Evolutionary conservation across 805 yeast species (phyloP).

Genomic region (Wickerhamomyces canadensis): DNA sequence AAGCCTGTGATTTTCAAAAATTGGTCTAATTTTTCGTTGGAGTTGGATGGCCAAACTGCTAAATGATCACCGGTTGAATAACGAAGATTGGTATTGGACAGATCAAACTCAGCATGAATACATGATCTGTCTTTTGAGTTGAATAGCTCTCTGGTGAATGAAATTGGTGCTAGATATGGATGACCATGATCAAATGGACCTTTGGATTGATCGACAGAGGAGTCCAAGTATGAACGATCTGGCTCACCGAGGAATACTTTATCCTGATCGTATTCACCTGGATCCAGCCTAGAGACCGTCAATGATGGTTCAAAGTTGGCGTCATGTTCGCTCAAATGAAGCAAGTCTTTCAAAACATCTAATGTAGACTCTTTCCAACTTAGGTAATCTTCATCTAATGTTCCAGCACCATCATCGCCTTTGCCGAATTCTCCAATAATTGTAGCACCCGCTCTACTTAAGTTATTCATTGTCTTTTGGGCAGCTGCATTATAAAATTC

Average conservation of each 20-base stretch:
- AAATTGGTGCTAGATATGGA: slow-evolving; percentile 75
- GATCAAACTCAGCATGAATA: slow-evolving; percentile 85
- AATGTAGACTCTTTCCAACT: slow-evolving; percentile 85
- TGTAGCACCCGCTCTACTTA: slow-evolving; percentile 62
- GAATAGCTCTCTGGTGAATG: slow-evolving; percentile 64
- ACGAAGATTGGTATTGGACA: slow-evolving; percentile 65
- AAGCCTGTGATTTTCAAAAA: slow-evolving; percentile 64
- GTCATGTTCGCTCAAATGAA: slow-evolving; percentile 76
- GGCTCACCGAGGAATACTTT: slow-evolving; percentile 82
- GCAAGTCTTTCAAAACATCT: slow-evolving; percentile 54
- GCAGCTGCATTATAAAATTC: slow-evolving; percentile 88
- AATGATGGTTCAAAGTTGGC: slow-evolving; percentile 70
- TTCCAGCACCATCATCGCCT: slow-evolving; percentile 94
- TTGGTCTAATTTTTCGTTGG: slow-evolving; percentile 64
- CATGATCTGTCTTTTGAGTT: slow-evolving; percentile 63
- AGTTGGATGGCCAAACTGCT: slow-evolving; percentile 91
- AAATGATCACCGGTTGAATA: slow-evolving; percentile 95
- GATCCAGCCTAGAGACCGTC: slow-evolving; percentile 34
- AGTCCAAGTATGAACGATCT: slow-evolving; percentile 30
- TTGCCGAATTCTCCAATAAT: slow-evolving; percentile 73
- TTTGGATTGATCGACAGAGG: slow-evolving; percentile 30
- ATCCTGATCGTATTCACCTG: slow-evolving; percentile 30
- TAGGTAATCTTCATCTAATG: slow-evolving; percentile 91
- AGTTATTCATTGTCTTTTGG: slow-evolving; percentile 46
- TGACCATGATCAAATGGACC: slow-evolving; percentile 80